Conservation (phyloP, 164 flowering plant genomes). For the Vitis amurensis region DNA sequence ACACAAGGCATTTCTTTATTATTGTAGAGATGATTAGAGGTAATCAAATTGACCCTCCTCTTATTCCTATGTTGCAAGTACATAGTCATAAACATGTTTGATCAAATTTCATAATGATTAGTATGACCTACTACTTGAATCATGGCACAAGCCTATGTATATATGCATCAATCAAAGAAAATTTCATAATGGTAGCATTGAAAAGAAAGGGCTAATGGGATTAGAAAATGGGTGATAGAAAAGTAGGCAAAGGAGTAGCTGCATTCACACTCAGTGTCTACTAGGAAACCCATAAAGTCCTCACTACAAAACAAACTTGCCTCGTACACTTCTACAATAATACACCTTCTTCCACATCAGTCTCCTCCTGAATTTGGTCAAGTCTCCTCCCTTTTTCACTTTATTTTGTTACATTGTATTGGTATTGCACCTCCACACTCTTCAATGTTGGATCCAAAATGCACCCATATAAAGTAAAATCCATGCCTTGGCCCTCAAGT, state of each 20-base stretch:
- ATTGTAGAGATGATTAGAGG: no score
- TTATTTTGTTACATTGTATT: not conserved
- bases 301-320: no score
- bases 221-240: not conserved
- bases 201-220: not conserved
- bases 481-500: constrained; percentile 29
- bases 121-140: no score
- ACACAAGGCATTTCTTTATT: no score
- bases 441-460: constrained; percentile 15
- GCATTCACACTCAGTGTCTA: constrained; percentile 27
- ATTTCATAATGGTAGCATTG: not conserved
- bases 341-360: constrained; percentile 8
- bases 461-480: constrained; percentile 6
- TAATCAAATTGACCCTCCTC: no score
- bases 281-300: constrained; percentile 26
- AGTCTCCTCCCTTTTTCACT: not conserved
- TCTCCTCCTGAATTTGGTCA: constrained; percentile 2
- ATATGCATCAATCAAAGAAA: no score
- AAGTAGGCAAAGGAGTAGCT: not conserved
- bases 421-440: not conserved
- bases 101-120: no score
- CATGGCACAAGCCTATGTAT: no score
- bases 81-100: no score
- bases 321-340: not conserved
- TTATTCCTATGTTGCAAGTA: no score